Evolutionary conservation across 305 asterid genomes (phyloP).

Genomic region (Solanum aculeatissimum): DNA sequence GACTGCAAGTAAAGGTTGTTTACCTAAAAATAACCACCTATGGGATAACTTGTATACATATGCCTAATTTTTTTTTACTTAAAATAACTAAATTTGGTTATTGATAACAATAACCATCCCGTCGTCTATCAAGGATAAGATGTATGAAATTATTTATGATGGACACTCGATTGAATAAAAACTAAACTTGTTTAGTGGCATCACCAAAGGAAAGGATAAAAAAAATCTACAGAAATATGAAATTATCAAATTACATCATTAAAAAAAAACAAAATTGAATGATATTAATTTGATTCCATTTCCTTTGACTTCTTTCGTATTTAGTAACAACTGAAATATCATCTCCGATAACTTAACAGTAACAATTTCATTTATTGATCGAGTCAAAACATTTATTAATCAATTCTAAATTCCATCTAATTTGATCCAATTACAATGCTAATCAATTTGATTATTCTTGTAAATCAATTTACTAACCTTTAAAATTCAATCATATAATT

Average conservation of each 20-base stretch:
- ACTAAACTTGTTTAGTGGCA: background rate
- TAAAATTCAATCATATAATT: background rate
- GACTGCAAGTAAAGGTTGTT: background rate
- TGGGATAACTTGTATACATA: background rate
- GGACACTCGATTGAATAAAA: background rate
- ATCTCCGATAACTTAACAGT: background rate
- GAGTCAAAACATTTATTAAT: background rate
- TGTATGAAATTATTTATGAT: fast-evolving
- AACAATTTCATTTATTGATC: fast-evolving
- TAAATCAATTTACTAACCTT: background rate
- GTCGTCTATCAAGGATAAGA: background rate
- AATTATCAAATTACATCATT: no score
- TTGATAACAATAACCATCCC: background rate
- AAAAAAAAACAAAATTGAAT: background rate
- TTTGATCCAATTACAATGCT: background rate
- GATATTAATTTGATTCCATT: background rate
- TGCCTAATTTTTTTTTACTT: background rate
- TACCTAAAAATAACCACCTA: background rate
- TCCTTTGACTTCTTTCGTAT: background rate
- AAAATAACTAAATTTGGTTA: background rate
- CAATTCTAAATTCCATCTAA: fast-evolving
- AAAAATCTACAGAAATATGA: no score
- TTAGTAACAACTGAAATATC: background rate
- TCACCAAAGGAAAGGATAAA: no score
- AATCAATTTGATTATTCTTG: background rate